Conservation (phyloP, 306 rosid genomes). For the Medicago ruthenica region DNA sequence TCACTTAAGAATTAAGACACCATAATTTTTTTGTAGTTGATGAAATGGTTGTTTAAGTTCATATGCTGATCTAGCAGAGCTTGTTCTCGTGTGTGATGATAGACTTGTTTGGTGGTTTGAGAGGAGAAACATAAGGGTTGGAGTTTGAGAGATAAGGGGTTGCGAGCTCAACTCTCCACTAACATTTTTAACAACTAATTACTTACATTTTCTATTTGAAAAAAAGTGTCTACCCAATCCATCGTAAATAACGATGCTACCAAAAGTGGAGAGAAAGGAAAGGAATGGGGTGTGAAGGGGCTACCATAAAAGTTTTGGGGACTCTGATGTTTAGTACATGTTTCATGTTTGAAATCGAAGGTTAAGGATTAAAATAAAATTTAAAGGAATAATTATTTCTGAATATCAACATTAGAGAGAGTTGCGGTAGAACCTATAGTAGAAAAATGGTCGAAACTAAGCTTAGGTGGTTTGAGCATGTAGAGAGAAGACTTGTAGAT, state of each 20-base stretch:
- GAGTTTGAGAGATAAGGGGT: neutral
- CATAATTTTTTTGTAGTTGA: neutral
- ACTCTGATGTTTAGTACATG: neutral
- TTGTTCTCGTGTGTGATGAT: neutral
- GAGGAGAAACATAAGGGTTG: slow-evolving; percentile 2
- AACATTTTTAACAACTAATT: no score
- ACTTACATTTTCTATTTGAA: neutral
- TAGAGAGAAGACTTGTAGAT: no score
- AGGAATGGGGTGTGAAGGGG: neutral
- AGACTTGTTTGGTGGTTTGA: neutral
- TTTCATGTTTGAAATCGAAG: slow-evolving; percentile 1
- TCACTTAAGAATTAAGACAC: no score
- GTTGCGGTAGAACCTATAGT: no score
- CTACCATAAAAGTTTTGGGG: slow-evolving; percentile 6
- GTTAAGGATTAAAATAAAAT: neutral
- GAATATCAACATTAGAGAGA: no score
- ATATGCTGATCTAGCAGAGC: slow-evolving; percentile 1
- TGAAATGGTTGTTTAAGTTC: neutral
- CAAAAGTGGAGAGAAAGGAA: neutral
- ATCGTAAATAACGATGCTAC: neutral
- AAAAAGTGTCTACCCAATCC: neutral
- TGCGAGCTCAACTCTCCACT: neutral
- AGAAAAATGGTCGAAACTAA: no score
- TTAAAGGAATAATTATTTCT: neutral
- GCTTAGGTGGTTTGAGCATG: no score